Conservation (phyloP, 108 stramenopile species). For the Cyclotella choctawhatcheeana region DNA sequence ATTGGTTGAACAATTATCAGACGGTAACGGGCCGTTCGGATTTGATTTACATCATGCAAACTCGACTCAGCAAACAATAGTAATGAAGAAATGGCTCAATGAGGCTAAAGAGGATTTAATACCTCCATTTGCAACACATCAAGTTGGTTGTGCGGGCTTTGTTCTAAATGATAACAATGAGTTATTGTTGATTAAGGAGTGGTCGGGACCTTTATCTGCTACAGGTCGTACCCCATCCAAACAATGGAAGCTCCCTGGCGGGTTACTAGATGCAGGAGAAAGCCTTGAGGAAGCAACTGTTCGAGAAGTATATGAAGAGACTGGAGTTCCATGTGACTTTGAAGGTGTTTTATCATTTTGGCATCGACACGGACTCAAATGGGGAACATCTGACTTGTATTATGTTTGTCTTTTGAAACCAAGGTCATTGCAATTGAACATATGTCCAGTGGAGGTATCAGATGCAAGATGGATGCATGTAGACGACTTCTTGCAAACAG, state of each 20-base stretch:
- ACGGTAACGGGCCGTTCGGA: background rate
- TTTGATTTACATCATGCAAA: conserved; percentile 11
- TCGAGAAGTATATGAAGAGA: conserved; percentile 12
- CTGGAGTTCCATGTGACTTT: conserved; percentile 4
- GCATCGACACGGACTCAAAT: conserved; percentile 12
- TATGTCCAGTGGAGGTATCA: conserved; percentile 15
- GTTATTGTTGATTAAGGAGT: conserved; percentile 8
- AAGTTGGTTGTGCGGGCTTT: conserved; percentile 15
- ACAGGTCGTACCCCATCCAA: conserved; percentile 5
- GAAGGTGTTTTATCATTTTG: conserved; percentile 9
- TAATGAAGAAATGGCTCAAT: conserved; percentile 10
- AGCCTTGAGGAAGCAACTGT: conserved; percentile 6
- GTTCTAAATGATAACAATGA: conserved; percentile 13
- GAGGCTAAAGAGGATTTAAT: conserved; percentile 2
- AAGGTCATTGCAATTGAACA: background rate
- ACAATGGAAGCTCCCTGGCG: conserved; percentile 11
- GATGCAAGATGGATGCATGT: conserved; percentile 15
- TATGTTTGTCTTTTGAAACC: conserved; percentile 13
- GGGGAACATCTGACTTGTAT: conserved; percentile 3
- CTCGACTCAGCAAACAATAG: conserved; percentile 1
- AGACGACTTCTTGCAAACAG: background rate
- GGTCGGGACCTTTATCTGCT: conserved; percentile 1
- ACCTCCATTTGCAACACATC: conserved; percentile 11
- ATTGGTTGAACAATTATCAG: background rate
- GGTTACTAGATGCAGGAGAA: conserved; percentile 8